phyloP scores from a whole-genome alignment of 371 early-diverging fungal genomes.

The Mortierella sp. region DNA sequence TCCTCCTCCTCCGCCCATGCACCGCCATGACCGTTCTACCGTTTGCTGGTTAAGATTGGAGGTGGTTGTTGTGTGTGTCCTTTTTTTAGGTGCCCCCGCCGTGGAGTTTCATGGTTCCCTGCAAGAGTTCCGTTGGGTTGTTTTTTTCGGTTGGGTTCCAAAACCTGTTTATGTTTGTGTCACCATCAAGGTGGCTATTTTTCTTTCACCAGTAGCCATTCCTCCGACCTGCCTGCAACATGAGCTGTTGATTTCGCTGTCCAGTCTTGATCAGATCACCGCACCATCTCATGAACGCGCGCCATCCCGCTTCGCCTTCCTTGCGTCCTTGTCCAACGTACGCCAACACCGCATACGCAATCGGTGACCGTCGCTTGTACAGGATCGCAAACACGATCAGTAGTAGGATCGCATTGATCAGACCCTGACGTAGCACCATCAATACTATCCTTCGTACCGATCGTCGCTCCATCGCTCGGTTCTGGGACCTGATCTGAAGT shows the following conservation, averaged over 20 bases:
- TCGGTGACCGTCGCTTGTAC: slow-evolving; percentile 43
- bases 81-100: no score
- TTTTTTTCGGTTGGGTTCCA: no score
- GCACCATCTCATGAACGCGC: slow-evolving; percentile 43
- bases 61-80: no score
- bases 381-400: slow-evolving; percentile 49
- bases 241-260: slow-evolving; percentile 20
- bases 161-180: no score
- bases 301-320: slow-evolving; percentile 50
- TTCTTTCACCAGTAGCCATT: slow-evolving; percentile 41
- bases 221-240: slow-evolving; percentile 39
- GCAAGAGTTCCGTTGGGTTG: no score
- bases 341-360: slow-evolving; percentile 46
- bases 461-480: slow-evolving; percentile 25
- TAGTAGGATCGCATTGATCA: slow-evolving; percentile 44
- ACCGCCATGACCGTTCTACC: no score
- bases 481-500: slow-evolving; percentile 35
- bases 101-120: no score
- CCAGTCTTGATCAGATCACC: slow-evolving; percentile 19
- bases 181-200: no score
- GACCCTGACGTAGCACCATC: slow-evolving; percentile 44
- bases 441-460: slow-evolving; percentile 38
- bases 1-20: no score
- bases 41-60: no score
- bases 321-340: slow-evolving; percentile 39